These are phyloP conservation scores for Pyrenophora seminiperda DNA, from an alignment of 2,329 filamentous ascomycete genomes.

Conservation along the genomic window DNA sequence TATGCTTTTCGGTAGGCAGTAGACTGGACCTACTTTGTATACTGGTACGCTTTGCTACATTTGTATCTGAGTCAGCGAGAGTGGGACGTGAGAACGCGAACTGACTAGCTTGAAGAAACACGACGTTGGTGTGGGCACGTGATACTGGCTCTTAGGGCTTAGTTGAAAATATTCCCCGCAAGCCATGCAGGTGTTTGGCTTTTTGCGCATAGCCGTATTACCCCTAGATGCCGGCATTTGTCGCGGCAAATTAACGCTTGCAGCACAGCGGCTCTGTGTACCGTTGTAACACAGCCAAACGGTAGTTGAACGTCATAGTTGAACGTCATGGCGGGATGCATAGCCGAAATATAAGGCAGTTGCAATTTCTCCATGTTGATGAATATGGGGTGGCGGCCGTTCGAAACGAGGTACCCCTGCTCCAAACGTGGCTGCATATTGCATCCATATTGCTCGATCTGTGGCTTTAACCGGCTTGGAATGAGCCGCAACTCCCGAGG, in stretches of 20 bases:
- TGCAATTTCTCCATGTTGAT: constrained; percentile 15
- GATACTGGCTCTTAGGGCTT: too few species aligned
- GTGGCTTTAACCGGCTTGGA: constrained; percentile 18
- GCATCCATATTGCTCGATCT: constrained; percentile 17
- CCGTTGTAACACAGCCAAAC: too few species aligned
- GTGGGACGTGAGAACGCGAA: too few species aligned
- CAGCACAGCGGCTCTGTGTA: not conserved
- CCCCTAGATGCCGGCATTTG: constrained; percentile 4
- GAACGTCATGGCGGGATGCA: not conserved
- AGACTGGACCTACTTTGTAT: too few species aligned
- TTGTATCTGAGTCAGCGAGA: too few species aligned
- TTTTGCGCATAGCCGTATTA: not conserved
- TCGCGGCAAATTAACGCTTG: not conserved
- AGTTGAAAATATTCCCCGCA: too few species aligned
- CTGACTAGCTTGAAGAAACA: too few species aligned
- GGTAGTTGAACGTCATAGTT: too few species aligned
- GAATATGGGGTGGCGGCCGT: constrained; percentile 11
- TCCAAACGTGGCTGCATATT: constrained; percentile 21
- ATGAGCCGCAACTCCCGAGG: constrained; percentile 6
- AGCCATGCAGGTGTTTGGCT: not conserved
- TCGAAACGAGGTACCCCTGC: constrained; percentile 17
- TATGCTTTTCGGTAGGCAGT: too few species aligned
- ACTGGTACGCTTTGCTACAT: too few species aligned
- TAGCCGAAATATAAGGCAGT: constrained; percentile 4
- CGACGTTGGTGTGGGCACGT: too few species aligned